A percentile compares a stretch with the other conserved stretches of the same genome.
These are phyloP conservation scores for Caryopteris hybrid DNA, from an alignment of 305 asterid genomes.

Conservation along the genomic window DNA sequence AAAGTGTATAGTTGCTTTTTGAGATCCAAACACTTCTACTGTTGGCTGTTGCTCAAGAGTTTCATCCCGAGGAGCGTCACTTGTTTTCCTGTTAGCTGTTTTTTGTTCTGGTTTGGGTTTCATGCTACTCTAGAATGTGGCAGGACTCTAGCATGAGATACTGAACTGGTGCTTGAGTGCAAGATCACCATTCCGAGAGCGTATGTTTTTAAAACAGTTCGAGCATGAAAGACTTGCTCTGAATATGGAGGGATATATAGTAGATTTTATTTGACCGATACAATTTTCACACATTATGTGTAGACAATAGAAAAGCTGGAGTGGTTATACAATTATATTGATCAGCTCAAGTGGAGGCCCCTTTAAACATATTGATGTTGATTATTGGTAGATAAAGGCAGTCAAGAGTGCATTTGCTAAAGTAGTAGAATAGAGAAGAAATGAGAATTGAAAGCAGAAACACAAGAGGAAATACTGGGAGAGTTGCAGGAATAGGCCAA, in stretches of 20 bases:
- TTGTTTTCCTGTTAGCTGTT: not conserved
- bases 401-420: too few relatives aligned
- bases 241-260: not conserved
- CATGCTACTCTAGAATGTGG: not conserved
- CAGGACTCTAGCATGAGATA: not conserved
- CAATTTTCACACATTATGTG: not conserved
- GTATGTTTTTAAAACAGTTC: not conserved
- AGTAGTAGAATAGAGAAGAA: too few relatives aligned
- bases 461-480: too few relatives aligned
- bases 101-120: not conserved
- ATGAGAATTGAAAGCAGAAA: too few relatives aligned
- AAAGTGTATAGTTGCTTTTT: constrained; percentile 6
- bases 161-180: not conserved
- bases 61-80: not conserved
- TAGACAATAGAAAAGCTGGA: not conserved
- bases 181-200: not conserved
- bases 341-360: not conserved
- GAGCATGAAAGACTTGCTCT: not conserved
- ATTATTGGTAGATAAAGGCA: too few relatives aligned
- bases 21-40: not conserved
- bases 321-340: not conserved
- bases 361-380: not conserved
- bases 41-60: not conserved
- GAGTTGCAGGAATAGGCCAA: too few relatives aligned
- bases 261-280: not conserved